Conservation (phyloP, 1,284 basidiomycete genomes). For the Cryptococcus amylolentus region DNA sequence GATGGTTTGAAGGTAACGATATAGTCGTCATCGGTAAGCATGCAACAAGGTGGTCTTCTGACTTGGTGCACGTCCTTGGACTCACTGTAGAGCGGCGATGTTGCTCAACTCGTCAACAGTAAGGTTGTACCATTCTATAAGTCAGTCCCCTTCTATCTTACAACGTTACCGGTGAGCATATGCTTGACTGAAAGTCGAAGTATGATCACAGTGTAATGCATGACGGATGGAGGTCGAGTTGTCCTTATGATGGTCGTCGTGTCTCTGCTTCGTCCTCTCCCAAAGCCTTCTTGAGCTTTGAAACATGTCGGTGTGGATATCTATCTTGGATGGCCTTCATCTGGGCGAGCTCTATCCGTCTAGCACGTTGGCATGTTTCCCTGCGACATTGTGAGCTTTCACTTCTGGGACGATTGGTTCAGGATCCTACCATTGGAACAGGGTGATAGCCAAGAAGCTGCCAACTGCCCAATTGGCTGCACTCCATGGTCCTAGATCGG, state of each 20-base stretch:
- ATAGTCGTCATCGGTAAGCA: too few species aligned
- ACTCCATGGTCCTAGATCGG: constrained; percentile 11
- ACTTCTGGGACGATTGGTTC: background rate
- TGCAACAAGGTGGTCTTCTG: too few species aligned
- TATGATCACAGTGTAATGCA: too few species aligned
- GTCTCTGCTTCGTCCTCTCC: background rate
- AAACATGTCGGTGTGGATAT: constrained; percentile 47
- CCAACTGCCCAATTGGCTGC: constrained; percentile 45
- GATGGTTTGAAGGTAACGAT: too few species aligned
- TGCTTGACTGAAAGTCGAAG: too few species aligned
- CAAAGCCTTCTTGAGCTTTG: constrained; percentile 31
- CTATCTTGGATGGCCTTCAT: constrained; percentile 46
- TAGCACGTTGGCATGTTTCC: constrained; percentile 41
- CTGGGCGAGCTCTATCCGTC: constrained; percentile 39
- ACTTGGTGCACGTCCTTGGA: too few species aligned
- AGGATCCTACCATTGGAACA: constrained; percentile 35
- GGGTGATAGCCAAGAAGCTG: constrained; percentile 37
- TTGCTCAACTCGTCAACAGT: too few species aligned
- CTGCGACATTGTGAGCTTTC: constrained; percentile 16
- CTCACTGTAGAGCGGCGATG: too few species aligned
- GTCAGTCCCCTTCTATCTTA: too few species aligned
- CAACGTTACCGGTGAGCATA: too few species aligned
- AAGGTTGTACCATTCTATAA: too few species aligned
- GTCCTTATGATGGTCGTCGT: constrained; percentile 2
- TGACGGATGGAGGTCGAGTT: too few species aligned